Conservation (phyloP, 352 stramenopile genomes). For the Phytophthora pisi region DNA sequence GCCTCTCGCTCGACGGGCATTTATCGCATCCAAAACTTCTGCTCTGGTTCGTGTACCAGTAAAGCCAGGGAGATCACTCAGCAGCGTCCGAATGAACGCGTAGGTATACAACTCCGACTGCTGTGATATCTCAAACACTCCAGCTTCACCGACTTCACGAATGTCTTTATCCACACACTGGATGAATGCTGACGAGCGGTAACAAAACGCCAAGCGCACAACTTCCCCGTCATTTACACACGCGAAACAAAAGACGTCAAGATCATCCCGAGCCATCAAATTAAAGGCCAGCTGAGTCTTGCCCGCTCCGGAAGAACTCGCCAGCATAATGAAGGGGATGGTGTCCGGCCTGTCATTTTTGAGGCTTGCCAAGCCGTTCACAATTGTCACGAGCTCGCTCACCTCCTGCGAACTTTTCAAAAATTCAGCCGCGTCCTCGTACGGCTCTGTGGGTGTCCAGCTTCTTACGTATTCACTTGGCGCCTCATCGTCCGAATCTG, state of each 20-base stretch:
- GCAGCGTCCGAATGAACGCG: not conserved
- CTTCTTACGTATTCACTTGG: too few species aligned
- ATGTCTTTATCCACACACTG: not conserved
- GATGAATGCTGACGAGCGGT: not conserved
- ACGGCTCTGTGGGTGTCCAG: not conserved
- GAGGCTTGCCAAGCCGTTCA: not conserved
- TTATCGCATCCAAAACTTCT: not conserved
- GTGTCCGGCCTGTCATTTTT: too few species aligned
- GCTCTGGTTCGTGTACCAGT: not conserved
- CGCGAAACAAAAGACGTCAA: not conserved
- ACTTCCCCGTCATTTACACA: not conserved
- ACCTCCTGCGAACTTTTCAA: not conserved
- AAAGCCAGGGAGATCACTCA: not conserved
- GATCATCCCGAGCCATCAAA: not conserved
- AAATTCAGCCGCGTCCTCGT: not conserved
- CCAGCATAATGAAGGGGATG: not conserved
- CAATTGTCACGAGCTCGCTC: not conserved
- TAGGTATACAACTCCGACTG: not conserved
- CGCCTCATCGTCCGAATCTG: too few species aligned
- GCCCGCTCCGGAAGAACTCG: not conserved
- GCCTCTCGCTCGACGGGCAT: not conserved
- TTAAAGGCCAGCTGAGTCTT: conserved; percentile 1
- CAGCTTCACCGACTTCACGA: not conserved
- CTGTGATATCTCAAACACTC: not conserved
- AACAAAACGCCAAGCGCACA: not conserved